A percentile compares a stretch with the other conserved stretches of the same genome.
Evolutionary conservation across 2,329 filamentous ascomycete species (phyloP).

Genomic region (Fusarium sp.): DNA sequence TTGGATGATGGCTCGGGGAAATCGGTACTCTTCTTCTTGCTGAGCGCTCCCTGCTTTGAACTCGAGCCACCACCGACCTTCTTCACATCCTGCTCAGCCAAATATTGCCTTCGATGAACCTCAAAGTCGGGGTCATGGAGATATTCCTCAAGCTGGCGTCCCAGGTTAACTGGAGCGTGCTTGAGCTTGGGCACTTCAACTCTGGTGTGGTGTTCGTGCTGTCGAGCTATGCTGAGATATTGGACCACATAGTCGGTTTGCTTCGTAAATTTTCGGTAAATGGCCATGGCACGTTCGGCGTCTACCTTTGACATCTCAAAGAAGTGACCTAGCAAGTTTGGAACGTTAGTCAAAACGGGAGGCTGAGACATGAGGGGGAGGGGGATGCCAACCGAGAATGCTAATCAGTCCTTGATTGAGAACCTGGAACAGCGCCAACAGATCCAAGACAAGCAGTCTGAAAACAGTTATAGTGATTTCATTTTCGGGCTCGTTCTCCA

Average conservation of each 20-base stretch:
- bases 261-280: slow-evolving; percentile 91
- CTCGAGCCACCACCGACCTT: slow-evolving; percentile 57
- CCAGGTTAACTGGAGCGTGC: slow-evolving; percentile 92
- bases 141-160: slow-evolving; percentile 92
- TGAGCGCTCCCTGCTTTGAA: slow-evolving; percentile 47
- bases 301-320: slow-evolving; percentile 98
- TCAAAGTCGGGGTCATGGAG: slow-evolving; percentile 96
- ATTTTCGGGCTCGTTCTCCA: slow-evolving; percentile 90
- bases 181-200: slow-evolving; percentile 97
- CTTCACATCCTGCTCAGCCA: slow-evolving; percentile 84
- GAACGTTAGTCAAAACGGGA: slow-evolving; percentile 17
- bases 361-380: slow-evolving; percentile 24
- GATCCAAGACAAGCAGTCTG: slow-evolving; percentile 86
- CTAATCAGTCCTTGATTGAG: slow-evolving; percentile 98
- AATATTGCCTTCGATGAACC: slow-evolving; percentile 88
- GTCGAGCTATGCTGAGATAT: slow-evolving; percentile 85
- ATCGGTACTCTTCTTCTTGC: slow-evolving; percentile 51
- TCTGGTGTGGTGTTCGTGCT: slow-evolving; percentile 91
- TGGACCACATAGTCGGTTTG: slow-evolving; percentile 94
- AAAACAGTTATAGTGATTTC: slow-evolving; percentile 97
- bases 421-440: slow-evolving; percentile 90
- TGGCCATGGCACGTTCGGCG: slow-evolving; percentile 88
- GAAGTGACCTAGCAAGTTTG: slow-evolving; percentile 77
- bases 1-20: slow-evolving; percentile 55
- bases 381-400: slow-evolving; percentile 76